Base-by-base conservation (phyloP, 192 early-diverging fungal species). In the Backusella westeae region DNA sequence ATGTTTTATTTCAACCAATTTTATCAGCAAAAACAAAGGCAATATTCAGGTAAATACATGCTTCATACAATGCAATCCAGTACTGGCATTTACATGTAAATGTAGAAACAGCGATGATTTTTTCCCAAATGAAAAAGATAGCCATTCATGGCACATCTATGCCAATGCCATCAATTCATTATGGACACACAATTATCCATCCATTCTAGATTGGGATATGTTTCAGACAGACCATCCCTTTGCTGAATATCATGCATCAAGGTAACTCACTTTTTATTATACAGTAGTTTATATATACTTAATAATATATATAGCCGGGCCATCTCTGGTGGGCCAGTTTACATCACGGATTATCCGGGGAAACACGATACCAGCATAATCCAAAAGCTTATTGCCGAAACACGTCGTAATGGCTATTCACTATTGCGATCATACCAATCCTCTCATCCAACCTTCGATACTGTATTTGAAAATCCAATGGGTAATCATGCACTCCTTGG, bases 31-130 rank as follows among this genome's bases (percentile, higher is more conserved):
- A 74, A 49, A 23, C 32, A 72, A 63, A 67, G 29, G 23, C 23
- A 63, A 74, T 74, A 41, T 66, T 74, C 39, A 34, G 73, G 73
- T 74, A 74, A 65, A 21, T 69, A 9, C 14, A 15, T 9, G 38
- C 0, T 14, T 44, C 14, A 12, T 17, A 44, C 5, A 15, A 44
- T 44, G 42, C 5, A 44, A 17, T 4, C 42, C 1, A 44, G 0
- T 44, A 17, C 10, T n/a, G 17, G 34, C 7, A 9, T 8, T 29
- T 19, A 3, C 2, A 53, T 65, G 49, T 41, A 9, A 79, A 23
- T 74, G 78, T 65, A 84, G 89, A 41, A 90, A 89, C 69, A 86
- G 84, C 23, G 85, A 90, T 36, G 89, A 90, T 65, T 90, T 83
- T 34, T 89, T 77, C 46, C 89, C 89, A 3, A 75, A 89, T 44